Evolutionary conservation across 225 moss, liverwort and hornwort genomes (phyloP).

Genomic region (Ulota crispa): DNA sequence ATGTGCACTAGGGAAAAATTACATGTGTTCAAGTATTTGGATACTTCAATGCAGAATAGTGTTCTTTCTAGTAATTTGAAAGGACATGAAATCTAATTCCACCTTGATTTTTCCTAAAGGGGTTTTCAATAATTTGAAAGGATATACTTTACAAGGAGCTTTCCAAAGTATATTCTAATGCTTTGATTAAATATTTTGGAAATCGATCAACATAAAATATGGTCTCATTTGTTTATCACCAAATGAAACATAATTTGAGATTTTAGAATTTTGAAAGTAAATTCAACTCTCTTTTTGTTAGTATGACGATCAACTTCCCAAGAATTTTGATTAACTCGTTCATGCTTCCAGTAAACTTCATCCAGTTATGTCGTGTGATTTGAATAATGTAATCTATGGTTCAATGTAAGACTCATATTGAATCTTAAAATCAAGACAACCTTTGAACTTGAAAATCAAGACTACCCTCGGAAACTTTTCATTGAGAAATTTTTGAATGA

Average conservation of each 20-base stretch:
- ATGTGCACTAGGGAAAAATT: too few species aligned
- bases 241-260: background rate
- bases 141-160: background rate
- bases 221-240: background rate
- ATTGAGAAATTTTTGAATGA: background rate
- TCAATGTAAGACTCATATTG: background rate
- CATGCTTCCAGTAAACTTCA: background rate
- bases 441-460: rapidly evolving
- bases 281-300: background rate
- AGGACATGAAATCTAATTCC: too few species aligned
- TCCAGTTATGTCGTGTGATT: background rate
- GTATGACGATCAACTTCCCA: too few species aligned
- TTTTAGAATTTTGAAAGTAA: background rate
- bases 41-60: too few species aligned
- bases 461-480: background rate
- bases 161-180: background rate
- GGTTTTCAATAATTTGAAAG: too few species aligned
- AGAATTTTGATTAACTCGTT: background rate
- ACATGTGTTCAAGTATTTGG: too few species aligned
- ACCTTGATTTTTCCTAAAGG: too few species aligned
- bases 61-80: too few species aligned
- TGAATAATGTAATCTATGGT: background rate
- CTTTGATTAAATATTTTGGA: background rate
- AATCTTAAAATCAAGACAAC: too few species aligned
- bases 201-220: too few species aligned